These are phyloP conservation scores for Neurospora sublineolata DNA, from an alignment of 495 filamentous ascomycete species.

Conservation along the genomic window DNA sequence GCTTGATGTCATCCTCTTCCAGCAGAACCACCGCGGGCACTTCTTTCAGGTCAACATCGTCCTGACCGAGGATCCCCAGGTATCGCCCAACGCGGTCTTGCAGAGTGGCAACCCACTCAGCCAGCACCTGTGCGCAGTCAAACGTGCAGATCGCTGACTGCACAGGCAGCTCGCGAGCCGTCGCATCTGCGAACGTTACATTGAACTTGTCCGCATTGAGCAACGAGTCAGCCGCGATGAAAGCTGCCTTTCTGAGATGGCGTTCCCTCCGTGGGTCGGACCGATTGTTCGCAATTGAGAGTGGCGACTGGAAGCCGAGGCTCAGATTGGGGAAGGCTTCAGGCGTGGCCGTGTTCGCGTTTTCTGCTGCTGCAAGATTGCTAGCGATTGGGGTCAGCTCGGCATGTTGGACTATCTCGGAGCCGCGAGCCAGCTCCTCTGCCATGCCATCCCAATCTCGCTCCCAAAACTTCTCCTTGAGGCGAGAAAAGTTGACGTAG, in stretches of 20 bases:
- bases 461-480: slow-evolving; percentile 91
- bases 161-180: slow-evolving; percentile 80
- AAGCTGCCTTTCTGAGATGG: slow-evolving; percentile 85
- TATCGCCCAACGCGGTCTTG: slow-evolving; percentile 89
- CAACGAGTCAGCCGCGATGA: slow-evolving; percentile 87
- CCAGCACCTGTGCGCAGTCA: slow-evolving; percentile 93
- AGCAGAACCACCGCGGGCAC: slow-evolving; percentile 81
- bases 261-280: slow-evolving; percentile 53
- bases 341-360: slow-evolving; percentile 34
- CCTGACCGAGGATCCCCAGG: slow-evolving; percentile 74
- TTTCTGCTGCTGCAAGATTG: slow-evolving; percentile 34
- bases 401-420: slow-evolving; percentile 59
- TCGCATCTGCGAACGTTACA: slow-evolving; percentile 75
- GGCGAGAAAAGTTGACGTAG: slow-evolving; percentile 82
- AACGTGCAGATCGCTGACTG: slow-evolving; percentile 90
- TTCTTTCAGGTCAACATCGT: slow-evolving; percentile 62
- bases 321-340: neutral
- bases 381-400: slow-evolving; percentile 47
- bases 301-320: slow-evolving; percentile 14
- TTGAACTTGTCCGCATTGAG: slow-evolving; percentile 81
- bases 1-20: slow-evolving; percentile 82
- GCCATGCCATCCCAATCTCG: slow-evolving; percentile 90
- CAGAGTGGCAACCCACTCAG: slow-evolving; percentile 90
- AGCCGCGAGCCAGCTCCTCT: slow-evolving; percentile 72
- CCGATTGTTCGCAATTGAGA: slow-evolving; percentile 16